Evolutionary conservation across 768 basidiomycete species (phyloP).

Genomic region (Suillus weaverae): DNA sequence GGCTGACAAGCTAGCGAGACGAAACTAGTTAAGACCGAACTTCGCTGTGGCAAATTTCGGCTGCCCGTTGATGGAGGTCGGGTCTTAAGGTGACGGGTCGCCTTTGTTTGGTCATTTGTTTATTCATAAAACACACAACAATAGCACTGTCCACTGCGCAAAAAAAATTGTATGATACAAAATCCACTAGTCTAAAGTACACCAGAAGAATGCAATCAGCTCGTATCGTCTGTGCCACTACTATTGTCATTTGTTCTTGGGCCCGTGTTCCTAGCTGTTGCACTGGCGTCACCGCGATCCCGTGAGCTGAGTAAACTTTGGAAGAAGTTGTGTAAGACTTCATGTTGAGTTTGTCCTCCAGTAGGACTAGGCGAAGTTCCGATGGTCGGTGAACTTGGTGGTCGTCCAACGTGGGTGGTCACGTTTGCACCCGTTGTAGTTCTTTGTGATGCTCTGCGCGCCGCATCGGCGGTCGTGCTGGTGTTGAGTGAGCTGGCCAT

Average conservation of each 20-base stretch:
- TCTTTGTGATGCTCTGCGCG: conserved; percentile 32
- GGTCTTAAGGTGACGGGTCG: conserved; percentile 12
- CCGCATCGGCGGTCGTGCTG: conserved; percentile 36
- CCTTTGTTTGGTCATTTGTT: conserved; percentile 18
- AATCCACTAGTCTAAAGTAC: neutral
- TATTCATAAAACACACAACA: conserved; percentile 12
- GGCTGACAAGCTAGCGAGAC: conserved; percentile 22
- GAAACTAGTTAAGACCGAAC: conserved; percentile 1
- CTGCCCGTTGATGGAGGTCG: conserved; percentile 10
- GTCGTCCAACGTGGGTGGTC: conserved; percentile 30
- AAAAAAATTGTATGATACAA: conserved; percentile 7
- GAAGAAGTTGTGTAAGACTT: conserved; percentile 88
- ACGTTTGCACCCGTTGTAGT: conserved; percentile 37
- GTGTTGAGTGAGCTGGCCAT: conserved; percentile 32
- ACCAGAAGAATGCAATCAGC: conserved; percentile 18
- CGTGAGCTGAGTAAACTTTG: conserved; percentile 74
- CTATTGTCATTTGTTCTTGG: conserved; percentile 38
- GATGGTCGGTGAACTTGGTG: conserved; percentile 42
- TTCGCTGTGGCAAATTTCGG: conserved; percentile 10
- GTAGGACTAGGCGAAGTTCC: conserved; percentile 43
- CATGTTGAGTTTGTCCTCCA: conserved; percentile 70
- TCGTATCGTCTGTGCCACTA: conserved; percentile 39
- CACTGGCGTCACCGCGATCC: conserved; percentile 47
- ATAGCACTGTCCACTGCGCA: neutral
- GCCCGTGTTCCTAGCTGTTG: conserved; percentile 26